phyloP scores from a whole-genome alignment of 768 basidiomycete genomes.

The Naganishia antarctica region DNA sequence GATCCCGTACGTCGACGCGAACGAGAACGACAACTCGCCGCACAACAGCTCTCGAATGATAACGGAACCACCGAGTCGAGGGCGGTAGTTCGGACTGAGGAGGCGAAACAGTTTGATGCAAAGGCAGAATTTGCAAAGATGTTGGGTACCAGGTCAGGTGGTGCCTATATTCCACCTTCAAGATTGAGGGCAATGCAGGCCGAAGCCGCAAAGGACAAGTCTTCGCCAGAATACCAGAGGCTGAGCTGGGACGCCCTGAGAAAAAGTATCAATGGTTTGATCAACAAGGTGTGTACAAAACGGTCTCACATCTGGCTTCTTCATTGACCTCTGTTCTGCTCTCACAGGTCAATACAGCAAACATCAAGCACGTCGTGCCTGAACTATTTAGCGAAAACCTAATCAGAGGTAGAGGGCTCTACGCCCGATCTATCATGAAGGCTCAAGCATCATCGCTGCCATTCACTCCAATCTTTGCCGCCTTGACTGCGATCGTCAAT shows the following conservation, averaged over 20 bases:
- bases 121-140: slow-evolving; percentile 87
- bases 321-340: background rate
- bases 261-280: slow-evolving; percentile 97
- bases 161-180: slow-evolving; percentile 95
- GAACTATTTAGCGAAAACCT: slow-evolving; percentile 92
- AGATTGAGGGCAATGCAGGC: slow-evolving; percentile 83
- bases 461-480: slow-evolving; percentile 94
- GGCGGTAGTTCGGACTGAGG: slow-evolving; percentile 40
- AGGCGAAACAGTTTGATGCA: slow-evolving; percentile 59
- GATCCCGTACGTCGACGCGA: slow-evolving; percentile 72
- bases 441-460: slow-evolving; percentile 95
- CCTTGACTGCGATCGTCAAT: slow-evolving; percentile 89
- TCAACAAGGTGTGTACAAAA: slow-evolving; percentile 65
- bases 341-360: slow-evolving; percentile 71
- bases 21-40: slow-evolving; percentile 73
- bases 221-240: slow-evolving; percentile 82
- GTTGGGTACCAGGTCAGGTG: slow-evolving; percentile 72
- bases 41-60: slow-evolving; percentile 63
- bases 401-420: slow-evolving; percentile 84
- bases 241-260: slow-evolving; percentile 96
- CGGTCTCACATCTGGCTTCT: background rate
- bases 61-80: slow-evolving; percentile 47
- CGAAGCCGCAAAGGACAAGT: slow-evolving; percentile 74
- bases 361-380: slow-evolving; percentile 89
- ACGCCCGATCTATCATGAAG: slow-evolving; percentile 93